These are phyloP conservation scores for Austroboletus novae-zelandiae DNA, from an alignment of 1,284 basidiomycete species.

Conservation along the genomic window DNA sequence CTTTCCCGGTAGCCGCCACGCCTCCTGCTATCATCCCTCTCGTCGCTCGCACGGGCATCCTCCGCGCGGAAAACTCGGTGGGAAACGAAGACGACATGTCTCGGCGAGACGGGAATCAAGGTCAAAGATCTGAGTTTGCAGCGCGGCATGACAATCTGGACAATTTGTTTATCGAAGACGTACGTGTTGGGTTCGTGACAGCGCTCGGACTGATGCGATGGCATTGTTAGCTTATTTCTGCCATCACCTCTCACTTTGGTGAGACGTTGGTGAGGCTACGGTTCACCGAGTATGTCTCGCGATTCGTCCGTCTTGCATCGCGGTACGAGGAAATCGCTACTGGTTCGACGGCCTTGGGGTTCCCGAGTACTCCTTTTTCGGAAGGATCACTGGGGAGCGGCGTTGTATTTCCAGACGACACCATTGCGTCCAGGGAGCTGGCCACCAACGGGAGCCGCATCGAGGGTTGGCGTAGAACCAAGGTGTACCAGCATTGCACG, in stretches of 20 bases:
- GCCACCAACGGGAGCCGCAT: constrained; percentile 68
- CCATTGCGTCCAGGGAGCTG: constrained; percentile 57
- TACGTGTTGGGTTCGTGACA: constrained; percentile 33
- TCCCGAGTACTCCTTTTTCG: constrained; percentile 45
- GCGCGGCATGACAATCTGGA: constrained; percentile 71
- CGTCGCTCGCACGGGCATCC: constrained; percentile 52
- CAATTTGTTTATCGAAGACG: constrained; percentile 89
- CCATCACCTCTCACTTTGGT: constrained; percentile 74
- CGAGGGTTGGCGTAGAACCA: constrained; percentile 76
- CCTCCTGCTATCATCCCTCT: constrained; percentile 43
- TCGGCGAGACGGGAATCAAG: constrained; percentile 38
- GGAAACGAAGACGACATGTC: constrained; percentile 63
- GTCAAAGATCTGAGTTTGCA: constrained; percentile 47
- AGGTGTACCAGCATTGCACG: constrained; percentile 61
- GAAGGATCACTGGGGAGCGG: constrained; percentile 64
- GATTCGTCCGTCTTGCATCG: constrained; percentile 75
- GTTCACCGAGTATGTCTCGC: constrained; percentile 72
- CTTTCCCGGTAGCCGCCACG: constrained; percentile 48
- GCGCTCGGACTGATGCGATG: constrained; percentile 3
- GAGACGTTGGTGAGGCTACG: constrained; percentile 77
- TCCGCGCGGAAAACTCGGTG: constrained; percentile 59
- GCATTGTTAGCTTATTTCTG: constrained; percentile 54
- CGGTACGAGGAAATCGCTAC: constrained; percentile 75
- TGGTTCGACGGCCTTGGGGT: constrained; percentile 66
- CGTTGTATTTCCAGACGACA: constrained; percentile 66